A percentile compares a stretch with the other conserved stretches of the same genome.
Evolutionary conservation across 202 grass and related monocot genomes (phyloP).

Genomic region (Sporobolus alterniflorus): DNA sequence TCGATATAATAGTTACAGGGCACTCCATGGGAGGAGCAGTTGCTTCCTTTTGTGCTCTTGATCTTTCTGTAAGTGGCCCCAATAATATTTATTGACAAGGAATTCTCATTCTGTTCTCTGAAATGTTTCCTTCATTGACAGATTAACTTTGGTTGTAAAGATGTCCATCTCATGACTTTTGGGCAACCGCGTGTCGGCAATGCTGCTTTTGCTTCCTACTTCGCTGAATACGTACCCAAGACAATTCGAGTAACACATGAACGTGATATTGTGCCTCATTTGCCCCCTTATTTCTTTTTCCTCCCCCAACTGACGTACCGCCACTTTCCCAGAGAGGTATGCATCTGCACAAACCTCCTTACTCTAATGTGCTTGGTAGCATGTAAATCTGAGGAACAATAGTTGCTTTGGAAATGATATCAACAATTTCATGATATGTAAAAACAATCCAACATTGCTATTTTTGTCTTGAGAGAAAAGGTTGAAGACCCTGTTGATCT

Average conservation of each 20-base stretch:
- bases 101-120: background rate
- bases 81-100: background rate
- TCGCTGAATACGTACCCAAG: constrained; percentile 61
- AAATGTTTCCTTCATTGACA: constrained; percentile 7
- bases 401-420: background rate
- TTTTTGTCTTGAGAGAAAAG: background rate
- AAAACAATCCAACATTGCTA: background rate
- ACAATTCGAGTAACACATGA: constrained; percentile 70
- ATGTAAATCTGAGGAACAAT: background rate
- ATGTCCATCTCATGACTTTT: constrained; percentile 84
- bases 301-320: constrained; percentile 63
- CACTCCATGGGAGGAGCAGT: constrained; percentile 97
- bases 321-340: constrained; percentile 94
- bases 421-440: background rate
- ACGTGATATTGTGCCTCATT: constrained; percentile 81
- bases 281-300: constrained; percentile 87
- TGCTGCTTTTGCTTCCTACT: constrained; percentile 74
- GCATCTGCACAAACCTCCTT: background rate
- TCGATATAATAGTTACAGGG: constrained; percentile 70
- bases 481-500: no score
- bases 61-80: constrained; percentile 70
- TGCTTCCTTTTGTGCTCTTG: constrained; percentile 87
- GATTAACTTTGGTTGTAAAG: constrained; percentile 67
- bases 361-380: background rate
- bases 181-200: constrained; percentile 95